phyloP scores from a whole-genome alignment of 2,329 filamentous ascomycete species.

The Colletotrichum euphorbiae region DNA sequence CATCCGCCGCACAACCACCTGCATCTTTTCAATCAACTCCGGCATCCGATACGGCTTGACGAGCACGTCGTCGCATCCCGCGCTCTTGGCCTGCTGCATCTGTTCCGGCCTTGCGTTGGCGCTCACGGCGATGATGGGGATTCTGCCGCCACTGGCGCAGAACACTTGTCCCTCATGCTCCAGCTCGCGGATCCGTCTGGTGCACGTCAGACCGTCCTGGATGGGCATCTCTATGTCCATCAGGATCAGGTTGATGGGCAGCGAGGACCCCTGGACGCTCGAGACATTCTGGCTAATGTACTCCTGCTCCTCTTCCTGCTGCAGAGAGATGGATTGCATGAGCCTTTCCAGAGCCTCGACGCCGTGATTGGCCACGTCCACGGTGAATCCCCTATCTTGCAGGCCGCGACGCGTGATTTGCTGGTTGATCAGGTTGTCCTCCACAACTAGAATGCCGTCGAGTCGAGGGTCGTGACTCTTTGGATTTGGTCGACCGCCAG shows the following conservation, averaged over 20 bases:
- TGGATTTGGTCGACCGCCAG: slow-evolving; percentile 27
- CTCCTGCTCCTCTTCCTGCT: slow-evolving; percentile 23
- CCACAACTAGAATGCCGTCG: slow-evolving; percentile 64
- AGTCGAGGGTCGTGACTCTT: slow-evolving; percentile 44
- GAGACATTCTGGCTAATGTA: slow-evolving; percentile 18
- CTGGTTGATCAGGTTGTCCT: slow-evolving; percentile 72
- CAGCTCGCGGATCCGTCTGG: slow-evolving; percentile 71
- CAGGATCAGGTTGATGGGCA: slow-evolving; percentile 70
- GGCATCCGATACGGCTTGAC: slow-evolving; percentile 78
- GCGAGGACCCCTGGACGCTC: slow-evolving; percentile 3
- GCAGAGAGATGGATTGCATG: slow-evolving; percentile 45
- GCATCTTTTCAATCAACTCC: slow-evolving; percentile 71
- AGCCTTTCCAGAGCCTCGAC: slow-evolving; percentile 65
- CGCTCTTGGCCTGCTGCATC: slow-evolving; percentile 61
- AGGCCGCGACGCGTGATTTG: slow-evolving; percentile 65
- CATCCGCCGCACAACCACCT: slow-evolving; percentile 56
- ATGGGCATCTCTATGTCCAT: slow-evolving; percentile 85
- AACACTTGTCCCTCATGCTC: slow-evolving; percentile 65
- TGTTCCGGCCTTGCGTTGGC: slow-evolving; percentile 76
- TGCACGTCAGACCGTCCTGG: slow-evolving; percentile 77
- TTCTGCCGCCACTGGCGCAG: slow-evolving; percentile 57
- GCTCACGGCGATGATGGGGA: slow-evolving; percentile 75
- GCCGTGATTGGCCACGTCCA: slow-evolving; percentile 68
- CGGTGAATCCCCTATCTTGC: slow-evolving; percentile 60
- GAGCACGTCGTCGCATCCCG: slow-evolving; percentile 72